Conservation (phyloP, 2,329 filamentous ascomycete species). For the Colletotrichum tabaci region DNA sequence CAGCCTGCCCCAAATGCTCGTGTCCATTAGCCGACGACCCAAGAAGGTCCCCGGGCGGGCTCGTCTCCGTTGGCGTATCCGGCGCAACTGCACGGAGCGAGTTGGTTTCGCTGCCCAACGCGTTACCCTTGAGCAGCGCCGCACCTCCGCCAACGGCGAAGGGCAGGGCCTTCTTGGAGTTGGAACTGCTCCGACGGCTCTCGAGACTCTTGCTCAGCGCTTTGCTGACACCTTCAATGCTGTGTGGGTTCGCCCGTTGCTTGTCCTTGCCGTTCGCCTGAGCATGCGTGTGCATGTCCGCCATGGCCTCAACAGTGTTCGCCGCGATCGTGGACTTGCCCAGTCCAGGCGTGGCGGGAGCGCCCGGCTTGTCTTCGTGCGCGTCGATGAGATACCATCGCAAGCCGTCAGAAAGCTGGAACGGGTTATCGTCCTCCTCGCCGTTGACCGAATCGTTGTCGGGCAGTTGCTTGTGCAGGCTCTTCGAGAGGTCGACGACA, state of each 20-base stretch:
- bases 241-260: constrained; percentile 63
- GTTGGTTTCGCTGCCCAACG: constrained; percentile 71
- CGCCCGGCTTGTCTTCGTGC: constrained; percentile 90
- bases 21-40: constrained; percentile 23
- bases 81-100: constrained; percentile 66
- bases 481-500: constrained; percentile 91
- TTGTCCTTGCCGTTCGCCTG: constrained; percentile 60
- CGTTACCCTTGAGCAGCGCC: constrained; percentile 63
- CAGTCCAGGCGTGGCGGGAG: constrained; percentile 91
- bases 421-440: constrained; percentile 94
- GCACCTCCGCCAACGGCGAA: constrained; percentile 60
- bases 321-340: constrained; percentile 93
- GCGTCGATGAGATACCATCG: constrained; percentile 98
- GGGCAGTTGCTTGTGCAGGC: constrained; percentile 64
- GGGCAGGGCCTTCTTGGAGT: constrained; percentile 82
- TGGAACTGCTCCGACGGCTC: constrained; percentile 89
- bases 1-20: constrained; percentile 23
- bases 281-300: constrained; percentile 73
- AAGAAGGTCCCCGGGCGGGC: constrained; percentile 56
- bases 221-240: constrained; percentile 81
- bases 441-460: constrained; percentile 65
- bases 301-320: constrained; percentile 88
- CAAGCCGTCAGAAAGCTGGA: constrained; percentile 93
- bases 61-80: constrained; percentile 57
- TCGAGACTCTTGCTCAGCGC: constrained; percentile 90